These are phyloP conservation scores for Aspergillus puulaauensis DNA, from an alignment of 2,329 filamentous ascomycete species.

Conservation along the genomic window DNA sequence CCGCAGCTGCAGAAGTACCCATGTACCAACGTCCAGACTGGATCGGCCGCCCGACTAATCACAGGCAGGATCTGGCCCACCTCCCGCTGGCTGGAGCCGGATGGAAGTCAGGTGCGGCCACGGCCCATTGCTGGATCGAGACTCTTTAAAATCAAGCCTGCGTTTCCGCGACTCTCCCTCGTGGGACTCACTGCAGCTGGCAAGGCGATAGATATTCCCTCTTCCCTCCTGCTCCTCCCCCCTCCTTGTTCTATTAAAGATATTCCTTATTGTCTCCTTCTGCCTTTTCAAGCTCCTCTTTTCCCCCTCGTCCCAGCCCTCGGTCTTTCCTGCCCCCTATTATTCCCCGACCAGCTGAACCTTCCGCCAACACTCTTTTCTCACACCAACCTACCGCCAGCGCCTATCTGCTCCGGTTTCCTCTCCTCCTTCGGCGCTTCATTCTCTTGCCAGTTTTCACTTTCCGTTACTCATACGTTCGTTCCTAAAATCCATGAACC, in stretches of 20 bases:
- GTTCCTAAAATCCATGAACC: slow-evolving; percentile 18
- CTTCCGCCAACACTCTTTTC: not conserved
- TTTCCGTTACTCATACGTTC: not conserved
- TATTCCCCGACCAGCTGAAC: slow-evolving; percentile 7
- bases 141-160: slow-evolving; percentile 9
- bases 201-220: not conserved
- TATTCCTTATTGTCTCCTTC: not conserved
- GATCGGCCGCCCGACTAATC: not conserved
- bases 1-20: too few species aligned
- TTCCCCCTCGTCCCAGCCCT: not conserved
- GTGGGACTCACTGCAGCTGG: slow-evolving; percentile 1
- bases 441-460: not conserved
- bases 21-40: not conserved
- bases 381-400: not conserved
- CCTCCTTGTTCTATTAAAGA: not conserved
- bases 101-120: not conserved
- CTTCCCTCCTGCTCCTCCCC: not conserved
- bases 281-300: slow-evolving; percentile 3
- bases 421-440: not conserved
- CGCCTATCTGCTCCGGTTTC: slow-evolving; percentile 3
- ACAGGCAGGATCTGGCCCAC: not conserved
- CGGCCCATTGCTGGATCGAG: not conserved
- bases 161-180: slow-evolving; percentile 3
- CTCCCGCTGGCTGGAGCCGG: not conserved
- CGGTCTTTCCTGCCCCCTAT: slow-evolving; percentile 9